Percentiles rank a stretch among this genome's conserved stretches.
These are phyloP conservation scores for Hypomyces perniciosus DNA, from an alignment of 2,329 filamentous ascomycete species.

Conservation along the genomic window DNA sequence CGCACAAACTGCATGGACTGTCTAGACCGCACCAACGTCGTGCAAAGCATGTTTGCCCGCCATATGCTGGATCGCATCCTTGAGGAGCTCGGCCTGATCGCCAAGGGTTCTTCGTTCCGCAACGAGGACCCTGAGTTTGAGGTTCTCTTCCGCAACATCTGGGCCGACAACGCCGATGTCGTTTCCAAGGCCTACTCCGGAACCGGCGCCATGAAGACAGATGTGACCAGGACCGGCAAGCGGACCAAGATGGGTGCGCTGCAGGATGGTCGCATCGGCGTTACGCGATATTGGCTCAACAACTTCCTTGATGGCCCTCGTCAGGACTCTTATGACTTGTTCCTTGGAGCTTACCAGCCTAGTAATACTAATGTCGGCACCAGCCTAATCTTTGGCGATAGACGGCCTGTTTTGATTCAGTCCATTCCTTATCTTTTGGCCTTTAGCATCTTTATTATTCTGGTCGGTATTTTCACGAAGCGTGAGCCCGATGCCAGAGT, in stretches of 20 bases:
- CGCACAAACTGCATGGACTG: constrained; percentile 99
- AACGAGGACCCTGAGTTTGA: constrained; percentile 77
- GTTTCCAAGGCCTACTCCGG: constrained; percentile 91
- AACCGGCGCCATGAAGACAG: constrained; percentile 95
- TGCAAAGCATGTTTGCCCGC: constrained; percentile 93
- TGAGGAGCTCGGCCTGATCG: constrained; percentile 72
- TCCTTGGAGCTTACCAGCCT: constrained; percentile 80
- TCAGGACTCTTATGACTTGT: constrained; percentile 93
- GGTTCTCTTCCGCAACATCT: constrained; percentile 89
- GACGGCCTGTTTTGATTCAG: constrained; percentile 80
- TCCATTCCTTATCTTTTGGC: constrained; percentile 87
- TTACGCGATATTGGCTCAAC: constrained; percentile 85
- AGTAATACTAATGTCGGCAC: constrained; percentile 64
- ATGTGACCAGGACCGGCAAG: constrained; percentile 89
- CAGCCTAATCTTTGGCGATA: constrained; percentile 73
- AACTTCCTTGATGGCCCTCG: constrained; percentile 92
- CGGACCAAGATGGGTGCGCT: constrained; percentile 79
- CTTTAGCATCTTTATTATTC: constrained; percentile 76
- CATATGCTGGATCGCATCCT: constrained; percentile 87
- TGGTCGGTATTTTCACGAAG: constrained; percentile 68
- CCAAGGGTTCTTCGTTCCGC: constrained; percentile 68
- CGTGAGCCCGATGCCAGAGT: constrained; percentile 66
- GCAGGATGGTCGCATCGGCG: constrained; percentile 80
- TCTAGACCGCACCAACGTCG: constrained; percentile 92
- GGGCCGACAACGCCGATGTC: constrained; percentile 97